Evolutionary conservation across 2,329 filamentous ascomycete genomes (phyloP), one percentile per base, ranked within the genome.

Genomic region (Corynespora cassiicola): DNA sequence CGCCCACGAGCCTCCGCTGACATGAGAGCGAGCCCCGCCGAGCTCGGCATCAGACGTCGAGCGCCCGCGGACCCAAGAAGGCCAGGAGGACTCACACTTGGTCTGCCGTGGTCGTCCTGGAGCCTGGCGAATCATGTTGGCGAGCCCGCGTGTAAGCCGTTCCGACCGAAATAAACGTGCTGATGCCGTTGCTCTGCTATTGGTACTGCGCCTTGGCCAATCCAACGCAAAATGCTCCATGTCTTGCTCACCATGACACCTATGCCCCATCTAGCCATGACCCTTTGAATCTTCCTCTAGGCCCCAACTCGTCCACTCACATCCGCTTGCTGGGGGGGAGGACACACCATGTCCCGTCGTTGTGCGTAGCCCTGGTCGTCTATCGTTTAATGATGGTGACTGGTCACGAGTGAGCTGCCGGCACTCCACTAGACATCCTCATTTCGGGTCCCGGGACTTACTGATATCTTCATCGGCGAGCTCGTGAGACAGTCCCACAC

Each of bases 401-500:
- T 71, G 61, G 52, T 42, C 37, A 45, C 36, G 31, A 21, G 48
- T 68, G 37, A 69, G 65, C 38, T 34, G 35, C 27, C 31, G 28
- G 30, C 22, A 25, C 23, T 41, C 38, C 52, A 47, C 31, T 45
- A 19, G 47, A 16, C 29, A 17, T 34, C 11, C 9, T 23, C 22
- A 45, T 26, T 15, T 28, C 27, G 35, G 40, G 21, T 23, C 24
- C 29, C 33, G 18, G 27, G 48, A 61, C 85, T 75, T 79, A 92
- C 89, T 89, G 72, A 99, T 96, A 74, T 99, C 94, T 75, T 99
- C 94, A 69, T 99, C 94, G 41, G 84, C 89, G 62, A 99, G 78
- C 76, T 96, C 90, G 69, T 99, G 94, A 36, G 81, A 76, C 52
- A 99, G 79, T 32, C 94, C 94, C 48, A 97, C 94, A 62, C 91